These are phyloP conservation scores for Chaetomium strumarium DNA, from an alignment of 2,329 filamentous ascomycete genomes.

Conservation along the genomic window DNA sequence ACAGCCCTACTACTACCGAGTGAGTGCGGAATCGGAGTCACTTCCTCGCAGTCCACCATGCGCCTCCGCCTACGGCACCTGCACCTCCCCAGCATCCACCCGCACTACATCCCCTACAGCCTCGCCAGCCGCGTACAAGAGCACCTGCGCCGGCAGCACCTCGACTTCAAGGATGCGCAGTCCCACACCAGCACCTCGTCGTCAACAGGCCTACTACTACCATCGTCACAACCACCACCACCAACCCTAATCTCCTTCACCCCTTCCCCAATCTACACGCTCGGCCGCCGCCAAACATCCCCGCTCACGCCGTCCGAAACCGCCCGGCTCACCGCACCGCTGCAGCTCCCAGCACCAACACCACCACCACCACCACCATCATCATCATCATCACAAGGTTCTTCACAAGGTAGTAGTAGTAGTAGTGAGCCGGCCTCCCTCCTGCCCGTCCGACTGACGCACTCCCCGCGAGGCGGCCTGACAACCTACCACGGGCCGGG, in stretches of 20 bases:
- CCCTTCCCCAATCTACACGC: conserved; percentile 78
- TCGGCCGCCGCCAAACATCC: conserved; percentile 70
- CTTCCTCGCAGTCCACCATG: background rate
- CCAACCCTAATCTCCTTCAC: conserved; percentile 79
- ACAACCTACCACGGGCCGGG: conserved; percentile 95
- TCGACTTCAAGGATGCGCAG: conserved; percentile 36
- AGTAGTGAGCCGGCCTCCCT: conserved; percentile 23
- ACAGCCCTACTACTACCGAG: background rate
- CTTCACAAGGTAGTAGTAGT: conserved; percentile 9
- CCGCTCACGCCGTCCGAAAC: conserved; percentile 43
- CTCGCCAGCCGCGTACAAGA: conserved; percentile 35
- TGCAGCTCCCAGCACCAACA: conserved; percentile 29
- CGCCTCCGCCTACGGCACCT: conserved; percentile 34
- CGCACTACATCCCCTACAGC: conserved; percentile 32
- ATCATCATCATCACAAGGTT: conserved; percentile 10
- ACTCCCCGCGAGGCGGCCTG: conserved; percentile 77
- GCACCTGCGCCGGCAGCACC: conserved; percentile 41
- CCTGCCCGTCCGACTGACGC: conserved; percentile 51
- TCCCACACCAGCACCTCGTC: conserved; percentile 11
- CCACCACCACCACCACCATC: conserved; percentile 20
- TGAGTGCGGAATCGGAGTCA: background rate
- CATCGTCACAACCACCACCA: conserved; percentile 30
- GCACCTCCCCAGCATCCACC: conserved; percentile 29
- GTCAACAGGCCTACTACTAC: background rate
- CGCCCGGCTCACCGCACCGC: conserved; percentile 37